Percentiles rank a stretch among this genome's conserved stretches.
phyloP scores from a whole-genome alignment of 768 basidiomycete species.

The Amanita polypyramis region DNA sequence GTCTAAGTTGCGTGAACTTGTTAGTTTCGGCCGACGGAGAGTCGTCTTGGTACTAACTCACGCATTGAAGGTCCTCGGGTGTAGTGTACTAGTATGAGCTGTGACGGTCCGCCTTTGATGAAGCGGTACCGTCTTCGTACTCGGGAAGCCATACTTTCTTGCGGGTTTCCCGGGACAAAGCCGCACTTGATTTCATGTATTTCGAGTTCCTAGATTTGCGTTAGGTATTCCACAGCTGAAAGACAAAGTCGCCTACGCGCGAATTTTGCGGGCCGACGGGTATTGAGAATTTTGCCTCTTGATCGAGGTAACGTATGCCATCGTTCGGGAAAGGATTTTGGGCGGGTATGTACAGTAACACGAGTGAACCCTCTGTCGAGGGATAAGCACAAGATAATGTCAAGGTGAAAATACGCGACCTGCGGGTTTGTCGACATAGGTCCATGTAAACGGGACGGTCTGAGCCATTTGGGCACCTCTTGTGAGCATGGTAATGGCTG shows the following conservation, averaged over 20 bases:
- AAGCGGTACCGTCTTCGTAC: slow-evolving; percentile 65
- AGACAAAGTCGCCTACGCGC: slow-evolving; percentile 33
- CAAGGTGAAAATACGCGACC: slow-evolving; percentile 32
- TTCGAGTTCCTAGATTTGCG: slow-evolving; percentile 55
- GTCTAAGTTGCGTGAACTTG: slow-evolving; percentile 23
- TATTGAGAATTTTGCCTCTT: slow-evolving; percentile 51
- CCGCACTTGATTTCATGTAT: slow-evolving; percentile 65
- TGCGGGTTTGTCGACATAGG: slow-evolving; percentile 67
- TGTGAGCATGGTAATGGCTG: slow-evolving; percentile 48
- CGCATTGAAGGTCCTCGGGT: slow-evolving; percentile 51
- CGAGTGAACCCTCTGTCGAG: slow-evolving; percentile 48
- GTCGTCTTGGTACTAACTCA: slow-evolving; percentile 36
- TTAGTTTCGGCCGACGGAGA: slow-evolving; percentile 4
- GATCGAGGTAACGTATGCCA: slow-evolving; percentile 68
- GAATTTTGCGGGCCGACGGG: slow-evolving; percentile 27
- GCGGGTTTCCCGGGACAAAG: slow-evolving; percentile 51
- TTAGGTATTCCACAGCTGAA: not conserved
- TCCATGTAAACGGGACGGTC: slow-evolving; percentile 56
- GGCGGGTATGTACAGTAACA: slow-evolving; percentile 55
- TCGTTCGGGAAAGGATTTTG: slow-evolving; percentile 59
- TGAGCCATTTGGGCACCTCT: slow-evolving; percentile 49
- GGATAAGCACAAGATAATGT: not conserved
- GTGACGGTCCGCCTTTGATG: slow-evolving; percentile 59
- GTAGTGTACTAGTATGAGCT: slow-evolving; percentile 72
- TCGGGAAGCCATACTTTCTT: slow-evolving; percentile 56